These are phyloP conservation scores for Penicillium ochrochloron DNA, from an alignment of 495 filamentous ascomycete species.

Conservation along the genomic window DNA sequence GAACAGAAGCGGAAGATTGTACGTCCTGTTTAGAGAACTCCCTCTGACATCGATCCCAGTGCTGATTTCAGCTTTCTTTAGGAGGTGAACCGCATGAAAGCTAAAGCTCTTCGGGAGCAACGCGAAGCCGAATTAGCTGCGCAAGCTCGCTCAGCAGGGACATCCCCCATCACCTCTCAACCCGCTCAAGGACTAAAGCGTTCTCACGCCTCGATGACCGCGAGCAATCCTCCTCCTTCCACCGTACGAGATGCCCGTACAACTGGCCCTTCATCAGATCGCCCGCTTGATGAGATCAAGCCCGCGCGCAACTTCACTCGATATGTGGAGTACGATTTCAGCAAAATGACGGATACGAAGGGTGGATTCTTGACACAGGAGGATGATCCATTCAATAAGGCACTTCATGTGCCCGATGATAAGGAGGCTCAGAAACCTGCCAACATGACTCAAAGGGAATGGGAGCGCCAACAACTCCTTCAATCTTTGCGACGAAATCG, in stretches of 20 bases:
- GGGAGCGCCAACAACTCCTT: conserved; percentile 80
- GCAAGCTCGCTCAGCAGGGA: conserved; percentile 27
- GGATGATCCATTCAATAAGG: conserved; percentile 89
- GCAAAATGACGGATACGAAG: conserved; percentile 96
- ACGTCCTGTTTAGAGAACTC: conserved; percentile 11
- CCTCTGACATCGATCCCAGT: not conserved
- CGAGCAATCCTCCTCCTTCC: conserved; percentile 58
- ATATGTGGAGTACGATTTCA: conserved; percentile 96
- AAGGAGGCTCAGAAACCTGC: conserved; percentile 71
- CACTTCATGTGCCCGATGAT: conserved; percentile 60
- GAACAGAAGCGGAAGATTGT: conserved; percentile 75
- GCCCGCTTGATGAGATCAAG: conserved; percentile 62
- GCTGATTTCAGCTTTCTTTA: conserved; percentile 38
- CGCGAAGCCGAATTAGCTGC: conserved; percentile 59
- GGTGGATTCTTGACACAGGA: conserved; percentile 86
- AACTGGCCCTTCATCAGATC: conserved; percentile 31
- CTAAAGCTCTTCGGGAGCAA: conserved; percentile 83
- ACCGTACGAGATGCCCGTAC: conserved; percentile 70
- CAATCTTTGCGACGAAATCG: conserved; percentile 71
- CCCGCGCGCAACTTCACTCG: conserved; percentile 82
- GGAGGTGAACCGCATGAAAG: conserved; percentile 90
- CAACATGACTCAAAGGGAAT: conserved; percentile 90
- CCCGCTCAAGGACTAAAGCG: conserved; percentile 59
- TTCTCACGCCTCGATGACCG: conserved; percentile 64
- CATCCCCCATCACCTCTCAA: conserved; percentile 20